Base-by-base conservation (phyloP, 768 basidiomycete genomes). In the Boletus rubropictus region DNA sequence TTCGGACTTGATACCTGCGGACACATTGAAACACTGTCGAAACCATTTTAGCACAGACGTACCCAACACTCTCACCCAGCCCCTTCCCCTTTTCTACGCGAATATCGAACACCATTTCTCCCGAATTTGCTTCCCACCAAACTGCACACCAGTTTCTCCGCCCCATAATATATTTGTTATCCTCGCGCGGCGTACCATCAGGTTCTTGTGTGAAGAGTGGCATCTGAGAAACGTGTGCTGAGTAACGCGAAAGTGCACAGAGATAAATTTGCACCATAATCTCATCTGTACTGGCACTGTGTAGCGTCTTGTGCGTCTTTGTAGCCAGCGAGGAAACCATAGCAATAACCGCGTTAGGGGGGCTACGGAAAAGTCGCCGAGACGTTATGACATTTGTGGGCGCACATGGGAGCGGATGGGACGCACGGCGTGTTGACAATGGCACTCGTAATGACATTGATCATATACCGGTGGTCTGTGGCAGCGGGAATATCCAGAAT, bases 401-500 rank as follows among this genome's bases (percentile, higher is more conserved):
- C 22, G 21, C 3, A 11, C 14, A n/a, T 9, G 12, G 12, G 12
- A 24, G 31, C 15, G 17, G 17, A 29, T 6, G 50, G 7, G 9
- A 72, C 86, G 61, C 60, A 85, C 86, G 95, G 93, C 5, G 95
- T 96, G 61, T 96, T 95, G 39, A 99, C 95, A 53, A 99, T 98
- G 12, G 95, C 95, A 58, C 89, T 91, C 5, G 88, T 81, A 8
- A 90, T 78, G 28, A 93, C 70, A 55, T 95, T 94, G 39, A 94
- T 62, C 93, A 98, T 97, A 65, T 89, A 96, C 37, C 91, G 80
- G 60, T 81, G 71, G 64, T 97, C 96, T 21, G 65, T 53, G 2
- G 65, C 60, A 1, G 89, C 81, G 3, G 70, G 62, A 6, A 84
- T 38, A 8, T 66, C 66, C 17, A 22, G 37, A 10, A 1, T 1